Evolutionary conservation across 208 protist genomes (phyloP).

Genomic region (Vickermania spadyakhi): DNA sequence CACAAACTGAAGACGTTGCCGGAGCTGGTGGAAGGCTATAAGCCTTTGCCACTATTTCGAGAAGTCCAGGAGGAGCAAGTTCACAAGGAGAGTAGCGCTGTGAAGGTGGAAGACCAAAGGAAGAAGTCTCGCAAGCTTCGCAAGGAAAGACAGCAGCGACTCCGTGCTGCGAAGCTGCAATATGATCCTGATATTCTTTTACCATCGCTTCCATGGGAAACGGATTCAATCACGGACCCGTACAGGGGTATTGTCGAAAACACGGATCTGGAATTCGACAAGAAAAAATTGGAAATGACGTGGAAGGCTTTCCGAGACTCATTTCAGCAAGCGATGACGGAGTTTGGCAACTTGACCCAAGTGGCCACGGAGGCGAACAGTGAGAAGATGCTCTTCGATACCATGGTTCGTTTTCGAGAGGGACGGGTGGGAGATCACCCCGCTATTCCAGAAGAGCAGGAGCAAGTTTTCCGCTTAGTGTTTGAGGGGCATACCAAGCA

Average conservation of each 20-base stretch:
- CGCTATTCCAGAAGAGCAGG: slow-evolving; percentile 50
- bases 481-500: slow-evolving; percentile 86
- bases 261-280: slow-evolving; percentile 67
- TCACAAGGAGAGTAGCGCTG: slow-evolving; percentile 15
- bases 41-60: slow-evolving; percentile 70
- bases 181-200: slow-evolving; percentile 79
- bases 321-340: slow-evolving; percentile 73
- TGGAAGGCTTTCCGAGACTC: slow-evolving; percentile 67
- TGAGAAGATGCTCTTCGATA: slow-evolving; percentile 73
- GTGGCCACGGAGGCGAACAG: slow-evolving; percentile 70
- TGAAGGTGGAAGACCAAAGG: slow-evolving; percentile 15
- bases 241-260: slow-evolving; percentile 60
- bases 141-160: slow-evolving; percentile 61
- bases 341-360: slow-evolving; percentile 79
- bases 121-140: slow-evolving; percentile 57
- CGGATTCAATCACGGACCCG: slow-evolving; percentile 75
- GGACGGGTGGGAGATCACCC: slow-evolving; percentile 76
- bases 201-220: slow-evolving; percentile 79
- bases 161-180: slow-evolving; percentile 61
- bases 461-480: slow-evolving; percentile 63
- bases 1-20: slow-evolving; percentile 61
- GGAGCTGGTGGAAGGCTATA: slow-evolving; percentile 75
- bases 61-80: slow-evolving; percentile 43
- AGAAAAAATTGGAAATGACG: slow-evolving; percentile 66
- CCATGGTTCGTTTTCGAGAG: slow-evolving; percentile 59